phyloP scores from a whole-genome alignment of 768 basidiomycete species.

The Ramaria sp. region DNA sequence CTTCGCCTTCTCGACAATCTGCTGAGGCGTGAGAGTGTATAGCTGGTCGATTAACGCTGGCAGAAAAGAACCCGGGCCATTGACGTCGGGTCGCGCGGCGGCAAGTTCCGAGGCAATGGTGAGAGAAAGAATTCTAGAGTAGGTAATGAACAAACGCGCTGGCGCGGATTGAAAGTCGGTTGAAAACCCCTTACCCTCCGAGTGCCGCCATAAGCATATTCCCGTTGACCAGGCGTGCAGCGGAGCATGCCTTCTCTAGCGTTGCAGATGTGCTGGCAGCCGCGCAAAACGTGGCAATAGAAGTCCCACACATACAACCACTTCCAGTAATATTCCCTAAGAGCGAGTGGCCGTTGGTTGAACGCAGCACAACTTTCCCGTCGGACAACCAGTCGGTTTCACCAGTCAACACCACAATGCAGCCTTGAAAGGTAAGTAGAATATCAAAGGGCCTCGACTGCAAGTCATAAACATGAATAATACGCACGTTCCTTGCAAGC shows the following conservation, averaged over 20 bases:
- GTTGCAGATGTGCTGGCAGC: conserved; percentile 40
- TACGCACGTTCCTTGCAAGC: conserved; percentile 65
- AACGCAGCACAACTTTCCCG: conserved; percentile 53
- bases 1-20: conserved; percentile 20
- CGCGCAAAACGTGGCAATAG: conserved; percentile 73
- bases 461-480: background rate
- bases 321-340: conserved; percentile 82
- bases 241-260: conserved; percentile 13
- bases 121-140: conserved; percentile 36
- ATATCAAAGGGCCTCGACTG: background rate
- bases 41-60: conserved; percentile 53
- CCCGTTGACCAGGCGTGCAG: conserved; percentile 49
- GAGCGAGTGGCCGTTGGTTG: conserved; percentile 64
- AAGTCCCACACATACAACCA: conserved; percentile 75
- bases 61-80: conserved; percentile 57
- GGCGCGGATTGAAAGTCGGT: background rate
- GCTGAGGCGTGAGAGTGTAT: conserved; percentile 32
- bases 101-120: conserved; percentile 57
- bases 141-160: background rate
- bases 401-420: conserved; percentile 76
- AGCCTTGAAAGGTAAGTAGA: conserved; percentile 37
- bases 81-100: conserved; percentile 34
- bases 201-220: conserved; percentile 71
- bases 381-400: conserved; percentile 77
- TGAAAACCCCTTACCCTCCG: conserved; percentile 48